These are phyloP conservation scores for Trichoderma brevicompactum DNA, from an alignment of 2,329 filamentous ascomycete species.

Conservation along the genomic window DNA sequence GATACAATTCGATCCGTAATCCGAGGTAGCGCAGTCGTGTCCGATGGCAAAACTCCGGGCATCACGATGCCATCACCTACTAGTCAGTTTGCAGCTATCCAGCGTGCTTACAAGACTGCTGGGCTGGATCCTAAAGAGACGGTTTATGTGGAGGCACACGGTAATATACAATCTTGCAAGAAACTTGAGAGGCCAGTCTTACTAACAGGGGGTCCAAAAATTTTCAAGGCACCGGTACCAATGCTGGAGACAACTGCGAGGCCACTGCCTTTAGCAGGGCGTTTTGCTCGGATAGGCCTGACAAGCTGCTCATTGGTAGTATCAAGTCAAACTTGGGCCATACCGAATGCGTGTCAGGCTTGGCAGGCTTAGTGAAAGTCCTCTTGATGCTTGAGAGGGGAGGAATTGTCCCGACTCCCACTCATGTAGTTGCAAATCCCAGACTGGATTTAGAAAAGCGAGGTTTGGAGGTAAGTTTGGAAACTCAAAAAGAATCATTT, in stretches of 20 bases:
- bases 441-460: constrained; percentile 5
- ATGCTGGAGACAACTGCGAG: constrained; percentile 28
- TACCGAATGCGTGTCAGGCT: constrained; percentile 28
- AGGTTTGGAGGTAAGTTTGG: constrained; percentile 7
- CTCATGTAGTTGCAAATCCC: constrained; percentile 11
- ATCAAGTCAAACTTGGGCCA: constrained; percentile 28
- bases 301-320: constrained; percentile 25
- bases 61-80: constrained; percentile 28
- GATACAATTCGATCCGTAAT: constrained; percentile 32
- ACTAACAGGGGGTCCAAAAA: neutral
- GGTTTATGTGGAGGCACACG: constrained; percentile 26
- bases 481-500: neutral
- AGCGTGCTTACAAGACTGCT: constrained; percentile 23
- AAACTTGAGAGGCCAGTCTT: neutral
- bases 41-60: constrained; percentile 29
- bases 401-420: constrained; percentile 26
- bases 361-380: constrained; percentile 25
- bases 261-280: constrained; percentile 23
- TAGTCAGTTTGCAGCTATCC: constrained; percentile 21
- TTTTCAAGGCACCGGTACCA: constrained; percentile 25
- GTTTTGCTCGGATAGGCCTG: constrained; percentile 15
- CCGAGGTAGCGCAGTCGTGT: constrained; percentile 24
- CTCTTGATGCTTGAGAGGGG: constrained; percentile 28
- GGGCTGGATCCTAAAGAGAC: constrained; percentile 28
- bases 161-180: neutral